These are phyloP conservation scores for Suillus ampliporus DNA, from an alignment of 768 basidiomycete genomes.

Conservation along the genomic window DNA sequence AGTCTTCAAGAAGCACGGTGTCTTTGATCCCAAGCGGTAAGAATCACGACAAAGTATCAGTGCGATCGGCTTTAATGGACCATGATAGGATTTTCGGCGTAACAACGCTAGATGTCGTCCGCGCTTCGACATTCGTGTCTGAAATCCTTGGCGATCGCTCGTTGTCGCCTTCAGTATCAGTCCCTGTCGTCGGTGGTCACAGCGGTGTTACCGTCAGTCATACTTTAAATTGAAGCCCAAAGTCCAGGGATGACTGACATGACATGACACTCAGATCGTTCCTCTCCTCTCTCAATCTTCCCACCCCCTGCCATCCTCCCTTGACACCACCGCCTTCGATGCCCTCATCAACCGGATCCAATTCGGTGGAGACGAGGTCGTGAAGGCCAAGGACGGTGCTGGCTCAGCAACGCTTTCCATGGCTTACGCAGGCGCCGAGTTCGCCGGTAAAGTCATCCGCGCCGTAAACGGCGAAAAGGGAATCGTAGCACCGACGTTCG, in stretches of 20 bases:
- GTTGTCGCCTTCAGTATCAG: constrained; percentile 64
- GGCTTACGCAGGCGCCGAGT: constrained; percentile 94
- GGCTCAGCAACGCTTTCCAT: constrained; percentile 97
- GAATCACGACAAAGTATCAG: too few species aligned
- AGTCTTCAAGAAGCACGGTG: constrained; percentile 90
- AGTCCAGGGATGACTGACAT: constrained; percentile 15
- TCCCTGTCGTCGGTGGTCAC: constrained; percentile 96
- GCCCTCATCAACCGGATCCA: constrained; percentile 85
- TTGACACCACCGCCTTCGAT: constrained; percentile 55
- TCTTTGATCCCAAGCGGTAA: constrained; percentile 91
- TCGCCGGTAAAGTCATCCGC: constrained; percentile 80
- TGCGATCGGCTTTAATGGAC: constrained; percentile 9
- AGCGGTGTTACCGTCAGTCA: constrained; percentile 82
- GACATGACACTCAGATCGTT: constrained; percentile 75
- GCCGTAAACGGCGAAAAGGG: constrained; percentile 90
- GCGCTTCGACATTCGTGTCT: constrained; percentile 94
- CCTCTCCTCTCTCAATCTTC: constrained; percentile 92
- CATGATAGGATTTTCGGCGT: constrained; percentile 87
- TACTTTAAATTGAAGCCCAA: not conserved
- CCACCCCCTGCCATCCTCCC: constrained; percentile 68
- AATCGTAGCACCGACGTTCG: constrained; percentile 83
- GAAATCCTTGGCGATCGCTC: constrained; percentile 72
- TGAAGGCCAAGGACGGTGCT: constrained; percentile 91
- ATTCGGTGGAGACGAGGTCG: constrained; percentile 97
- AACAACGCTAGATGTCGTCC: constrained; percentile 96